Evolutionary conservation across 345 rosid species (phyloP).

Genomic region (Orychophragmus violaceus): DNA sequence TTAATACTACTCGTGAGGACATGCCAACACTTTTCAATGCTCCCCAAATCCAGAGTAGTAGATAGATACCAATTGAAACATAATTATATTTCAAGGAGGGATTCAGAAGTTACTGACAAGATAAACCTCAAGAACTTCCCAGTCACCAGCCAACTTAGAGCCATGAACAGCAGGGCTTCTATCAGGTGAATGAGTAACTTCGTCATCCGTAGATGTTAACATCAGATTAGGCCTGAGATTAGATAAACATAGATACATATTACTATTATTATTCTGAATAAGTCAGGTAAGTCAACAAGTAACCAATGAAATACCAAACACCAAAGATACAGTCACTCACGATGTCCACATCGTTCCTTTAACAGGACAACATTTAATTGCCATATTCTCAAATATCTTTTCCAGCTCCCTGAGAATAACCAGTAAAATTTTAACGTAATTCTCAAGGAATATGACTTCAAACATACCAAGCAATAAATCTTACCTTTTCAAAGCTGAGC

Average conservation of each 20-base stretch:
- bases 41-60: neutral
- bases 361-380: conserved; percentile 76
- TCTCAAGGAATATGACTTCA: neutral
- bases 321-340: conserved; percentile 20
- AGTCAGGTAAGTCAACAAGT: conserved; percentile 8
- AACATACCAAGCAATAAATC: conserved; percentile 18
- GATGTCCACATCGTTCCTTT: conserved; percentile 34
- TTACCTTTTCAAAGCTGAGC: conserved; percentile 66
- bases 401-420: conserved; percentile 68
- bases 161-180: conserved; percentile 35
- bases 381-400: conserved; percentile 63
- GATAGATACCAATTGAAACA: neutral
- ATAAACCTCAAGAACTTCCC: conserved; percentile 92
- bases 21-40: neutral
- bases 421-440: conserved; percentile 5
- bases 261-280: neutral
- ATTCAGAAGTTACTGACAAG: conserved; percentile 56
- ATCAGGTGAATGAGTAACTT: conserved; percentile 53
- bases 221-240: conserved; percentile 48
- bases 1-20: neutral
- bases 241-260: neutral
- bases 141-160: conserved; percentile 45
- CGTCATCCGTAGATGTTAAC: conserved; percentile 59
- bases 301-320: conserved; percentile 9
- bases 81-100: neutral